Evolutionary conservation across 2,329 filamentous ascomycete species (phyloP), one percentile per base, ranked within the genome.

Genomic region (Hymenoscyphus fructigenus): DNA sequence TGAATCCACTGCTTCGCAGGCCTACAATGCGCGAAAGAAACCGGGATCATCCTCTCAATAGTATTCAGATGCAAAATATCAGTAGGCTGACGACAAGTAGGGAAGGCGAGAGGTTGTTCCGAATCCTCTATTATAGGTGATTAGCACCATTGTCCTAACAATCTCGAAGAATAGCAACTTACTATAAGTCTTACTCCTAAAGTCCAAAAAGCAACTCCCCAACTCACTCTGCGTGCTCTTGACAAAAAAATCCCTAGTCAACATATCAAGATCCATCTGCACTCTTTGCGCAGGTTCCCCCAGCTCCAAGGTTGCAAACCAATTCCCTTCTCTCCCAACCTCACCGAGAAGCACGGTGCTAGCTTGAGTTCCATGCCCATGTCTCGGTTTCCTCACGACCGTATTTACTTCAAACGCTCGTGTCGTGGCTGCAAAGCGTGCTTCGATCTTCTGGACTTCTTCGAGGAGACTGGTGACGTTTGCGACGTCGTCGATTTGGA

Each of bases 11-110:
- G 68, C 28, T 68, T 66, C 4, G 65, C 59, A 2, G 70, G 70
- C 60, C 69, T 70, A 34, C 70, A 71, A 65, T 70, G 68, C 3
- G 70, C 70, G 36, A 71, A 71, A 6, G 53, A 57, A 10, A 70
- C 55, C 0, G 64, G 62, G 26, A 70, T 56, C 20, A 62, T 53
- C 17, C 63, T 53, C 7, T 67, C 26, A 6, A 66, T 61, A 5
- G 59, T 64, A 7, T 62, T 62, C 20, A 70, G 60, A 50, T 70
- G 66, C 1, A 70, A 17, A 3, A 70, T 20, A 32, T 70, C 68
- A 14, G 56, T 66, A 15, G 68, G 68, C 4, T 62, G 56, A 29
- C 68, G 61, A 56, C 66, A 70, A 4, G 66, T 70, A 20, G 66
- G 68, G 44, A 70, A 68, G 1, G 61, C 41, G 12, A 68, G 34